phyloP scores from a whole-genome alignment of 169 alveolate species.

The Haemoproteus tartakovskyi region DNA sequence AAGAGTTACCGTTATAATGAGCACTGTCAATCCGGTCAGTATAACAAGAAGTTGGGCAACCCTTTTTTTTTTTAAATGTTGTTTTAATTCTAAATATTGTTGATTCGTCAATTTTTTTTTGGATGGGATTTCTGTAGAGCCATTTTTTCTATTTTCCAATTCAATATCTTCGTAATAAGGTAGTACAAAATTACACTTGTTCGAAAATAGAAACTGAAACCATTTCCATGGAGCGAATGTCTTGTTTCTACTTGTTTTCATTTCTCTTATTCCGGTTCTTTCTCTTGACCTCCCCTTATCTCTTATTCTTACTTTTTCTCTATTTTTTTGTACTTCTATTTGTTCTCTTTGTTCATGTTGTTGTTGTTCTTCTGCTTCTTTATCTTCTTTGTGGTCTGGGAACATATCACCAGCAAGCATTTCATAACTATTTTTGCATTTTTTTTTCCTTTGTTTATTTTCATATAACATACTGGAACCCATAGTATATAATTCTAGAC shows the following conservation, averaged over 20 bases:
- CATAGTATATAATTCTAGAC: background rate
- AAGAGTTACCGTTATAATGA: slow-evolving; percentile 20
- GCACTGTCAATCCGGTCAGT: slow-evolving; percentile 3
- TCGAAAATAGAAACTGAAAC: slow-evolving; percentile 13
- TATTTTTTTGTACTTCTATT: too few relatives aligned
- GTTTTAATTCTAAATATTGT: slow-evolving; percentile 28
- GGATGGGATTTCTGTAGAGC: background rate
- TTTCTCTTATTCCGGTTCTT: background rate
- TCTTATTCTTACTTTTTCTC: too few relatives aligned
- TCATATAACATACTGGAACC: background rate
- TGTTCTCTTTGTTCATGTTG: too few relatives aligned
- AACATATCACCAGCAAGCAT: too few relatives aligned
- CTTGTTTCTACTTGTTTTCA: slow-evolving; percentile 4
- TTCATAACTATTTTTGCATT: too few relatives aligned
- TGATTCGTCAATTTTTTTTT: slow-evolving; percentile 21
- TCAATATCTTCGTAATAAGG: slow-evolving; percentile 27
- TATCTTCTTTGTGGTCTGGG: too few relatives aligned
- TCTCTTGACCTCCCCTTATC: too few relatives aligned
- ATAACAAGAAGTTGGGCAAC: slow-evolving; percentile 13
- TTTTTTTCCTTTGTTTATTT: too few relatives aligned
- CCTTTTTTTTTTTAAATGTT: slow-evolving; percentile 12
- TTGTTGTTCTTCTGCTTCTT: too few relatives aligned
- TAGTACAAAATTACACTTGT: slow-evolving; percentile 22
- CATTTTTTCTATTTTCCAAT: slow-evolving; percentile 1
- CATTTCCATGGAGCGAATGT: background rate